These are phyloP conservation scores for Eutrema japonicum DNA, from an alignment of 345 rosid genomes.

Conservation along the genomic window DNA sequence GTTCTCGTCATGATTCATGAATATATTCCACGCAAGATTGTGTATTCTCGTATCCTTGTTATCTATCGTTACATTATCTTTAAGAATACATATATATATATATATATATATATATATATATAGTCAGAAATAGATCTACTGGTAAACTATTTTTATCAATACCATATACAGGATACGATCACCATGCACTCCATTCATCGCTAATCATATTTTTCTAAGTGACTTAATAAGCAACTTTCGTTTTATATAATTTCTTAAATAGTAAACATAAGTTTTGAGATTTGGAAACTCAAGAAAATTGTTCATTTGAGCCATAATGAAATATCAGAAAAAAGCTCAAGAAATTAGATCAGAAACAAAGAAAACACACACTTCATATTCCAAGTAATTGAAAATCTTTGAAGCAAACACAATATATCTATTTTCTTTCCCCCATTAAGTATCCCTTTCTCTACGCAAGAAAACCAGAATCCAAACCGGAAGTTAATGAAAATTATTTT, in stretches of 20 bases:
- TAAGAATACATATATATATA: neutral
- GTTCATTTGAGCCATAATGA: neutral
- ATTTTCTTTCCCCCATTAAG: slow-evolving; percentile 16
- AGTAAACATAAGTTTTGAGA: neutral
- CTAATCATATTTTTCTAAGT: neutral
- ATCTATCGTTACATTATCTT: neutral
- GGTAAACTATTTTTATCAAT: neutral
- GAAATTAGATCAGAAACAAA: neutral
- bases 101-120: neutral
- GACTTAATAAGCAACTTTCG: neutral
- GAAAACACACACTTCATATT: slow-evolving; percentile 14
- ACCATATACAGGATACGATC: neutral
- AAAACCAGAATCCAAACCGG: slow-evolving; percentile 30
- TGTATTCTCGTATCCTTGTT: neutral
- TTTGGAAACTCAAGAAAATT: neutral
- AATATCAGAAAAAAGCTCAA: neutral
- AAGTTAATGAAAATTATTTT: neutral
- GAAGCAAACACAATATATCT: slow-evolving; percentile 15
- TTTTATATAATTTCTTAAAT: neutral
- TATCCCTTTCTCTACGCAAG: slow-evolving; percentile 11
- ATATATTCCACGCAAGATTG: neutral
- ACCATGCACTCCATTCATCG: neutral
- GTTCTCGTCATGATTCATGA: too few species aligned
- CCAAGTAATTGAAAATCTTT: neutral
- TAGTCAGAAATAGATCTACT: neutral